Evolutionary conservation across 768 basidiomycete genomes (phyloP).

Genomic region (Dioszegia aurantiaca): DNA sequence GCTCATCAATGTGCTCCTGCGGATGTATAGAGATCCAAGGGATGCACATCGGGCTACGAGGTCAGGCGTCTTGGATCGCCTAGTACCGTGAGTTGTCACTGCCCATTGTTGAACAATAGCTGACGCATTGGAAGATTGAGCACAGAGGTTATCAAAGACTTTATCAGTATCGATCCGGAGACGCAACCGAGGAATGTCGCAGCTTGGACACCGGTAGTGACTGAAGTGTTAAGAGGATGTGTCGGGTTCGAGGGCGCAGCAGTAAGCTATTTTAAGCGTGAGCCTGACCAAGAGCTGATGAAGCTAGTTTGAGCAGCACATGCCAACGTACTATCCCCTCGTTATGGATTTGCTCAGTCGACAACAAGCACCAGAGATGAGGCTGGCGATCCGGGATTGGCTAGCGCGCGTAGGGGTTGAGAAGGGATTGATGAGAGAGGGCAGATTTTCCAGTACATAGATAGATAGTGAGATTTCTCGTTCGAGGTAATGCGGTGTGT

Average conservation of each 20-base stretch:
- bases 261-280: conserved; percentile 57
- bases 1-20: conserved; percentile 80
- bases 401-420: conserved; percentile 64
- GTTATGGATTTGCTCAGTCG: conserved; percentile 78
- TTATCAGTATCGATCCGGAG: conserved; percentile 80
- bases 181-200: conserved; percentile 90
- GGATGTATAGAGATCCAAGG: conserved; percentile 92
- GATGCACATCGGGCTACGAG: conserved; percentile 63
- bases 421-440: conserved; percentile 16
- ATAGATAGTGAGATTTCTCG: background rate
- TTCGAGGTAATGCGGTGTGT: background rate
- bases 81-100: conserved; percentile 60
- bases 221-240: conserved; percentile 86
- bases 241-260: conserved; percentile 84
- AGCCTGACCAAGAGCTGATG: background rate
- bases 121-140: conserved; percentile 65
- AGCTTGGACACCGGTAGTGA: conserved; percentile 99
- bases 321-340: conserved; percentile 85
- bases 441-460: conserved; percentile 3
- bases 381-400: conserved; percentile 72
- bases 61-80: conserved; percentile 70
- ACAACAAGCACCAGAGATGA: conserved; percentile 78
- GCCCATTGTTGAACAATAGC: background rate
- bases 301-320: conserved; percentile 75
- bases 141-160: conserved; percentile 83